These are phyloP conservation scores for Cladosporium sphaerospermum DNA, from an alignment of 2,329 filamentous ascomycete genomes.

Conservation along the genomic window DNA sequence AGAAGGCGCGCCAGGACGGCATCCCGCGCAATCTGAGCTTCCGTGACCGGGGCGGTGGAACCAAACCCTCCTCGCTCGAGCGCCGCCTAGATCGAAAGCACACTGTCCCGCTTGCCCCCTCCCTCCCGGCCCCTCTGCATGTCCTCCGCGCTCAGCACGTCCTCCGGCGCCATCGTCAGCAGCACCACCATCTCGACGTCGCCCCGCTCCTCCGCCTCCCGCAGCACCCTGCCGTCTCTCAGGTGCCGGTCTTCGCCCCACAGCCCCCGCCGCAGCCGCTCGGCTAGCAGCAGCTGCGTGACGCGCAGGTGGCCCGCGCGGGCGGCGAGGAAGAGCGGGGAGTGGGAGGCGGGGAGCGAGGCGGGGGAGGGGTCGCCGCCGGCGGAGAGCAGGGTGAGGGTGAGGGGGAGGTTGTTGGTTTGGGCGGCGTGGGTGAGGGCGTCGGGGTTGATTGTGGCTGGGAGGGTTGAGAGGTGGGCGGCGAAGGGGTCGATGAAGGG, in stretches of 20 bases:
- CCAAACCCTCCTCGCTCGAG: no score
- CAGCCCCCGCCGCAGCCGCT: slow-evolving; percentile 5
- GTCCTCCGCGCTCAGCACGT: slow-evolving; percentile 5
- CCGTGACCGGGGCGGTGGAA: no score
- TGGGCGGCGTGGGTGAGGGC: slow-evolving; percentile 7
- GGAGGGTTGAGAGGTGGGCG: background rate
- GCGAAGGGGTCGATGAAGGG: slow-evolving; percentile 6
- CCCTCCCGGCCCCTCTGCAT: background rate
- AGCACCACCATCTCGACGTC: slow-evolving; percentile 9
- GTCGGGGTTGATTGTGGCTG: background rate
- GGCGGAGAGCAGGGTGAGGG: background rate
- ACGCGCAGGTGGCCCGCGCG: background rate
- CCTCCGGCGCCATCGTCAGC: slow-evolving; percentile 2
- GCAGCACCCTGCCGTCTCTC: background rate
- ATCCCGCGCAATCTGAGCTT: no score
- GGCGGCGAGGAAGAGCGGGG: slow-evolving; percentile 5
- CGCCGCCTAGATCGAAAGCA: background rate
- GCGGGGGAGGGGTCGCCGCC: slow-evolving; percentile 3
- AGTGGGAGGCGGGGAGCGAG: background rate
- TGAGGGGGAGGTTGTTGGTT: background rate
- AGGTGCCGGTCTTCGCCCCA: slow-evolving; percentile 7
- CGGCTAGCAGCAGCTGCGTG: slow-evolving; percentile 6
- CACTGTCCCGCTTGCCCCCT: slow-evolving; percentile 2
- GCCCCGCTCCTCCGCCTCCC: slow-evolving; percentile 9
- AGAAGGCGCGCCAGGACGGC: no score